Evolutionary conservation across 768 basidiomycete genomes (phyloP).

Genomic region (Tricholoma saponaceum): DNA sequence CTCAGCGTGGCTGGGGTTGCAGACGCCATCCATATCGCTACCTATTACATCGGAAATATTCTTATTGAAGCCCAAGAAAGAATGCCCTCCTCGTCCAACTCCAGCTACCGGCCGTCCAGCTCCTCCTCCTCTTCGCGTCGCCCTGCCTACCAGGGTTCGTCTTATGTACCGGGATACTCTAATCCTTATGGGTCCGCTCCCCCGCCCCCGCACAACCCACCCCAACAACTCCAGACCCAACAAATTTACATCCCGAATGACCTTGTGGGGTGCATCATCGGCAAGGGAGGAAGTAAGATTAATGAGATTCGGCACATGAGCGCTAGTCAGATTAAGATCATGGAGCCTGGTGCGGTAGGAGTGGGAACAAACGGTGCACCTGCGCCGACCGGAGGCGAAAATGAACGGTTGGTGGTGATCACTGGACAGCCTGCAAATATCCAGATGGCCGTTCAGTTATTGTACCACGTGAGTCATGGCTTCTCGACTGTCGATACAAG

Average conservation of each 20-base stretch:
- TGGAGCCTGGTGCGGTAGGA: slow-evolving; percentile 88
- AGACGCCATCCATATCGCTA: slow-evolving; percentile 98
- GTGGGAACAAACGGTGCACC: slow-evolving; percentile 68
- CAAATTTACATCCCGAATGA: slow-evolving; percentile 99
- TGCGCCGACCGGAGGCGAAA: slow-evolving; percentile 69
- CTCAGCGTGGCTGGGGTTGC: slow-evolving; percentile 98
- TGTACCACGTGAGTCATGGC: slow-evolving; percentile 66
- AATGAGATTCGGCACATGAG: slow-evolving; percentile 97
- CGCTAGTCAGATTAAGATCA: slow-evolving; percentile 95
- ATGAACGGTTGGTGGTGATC: slow-evolving; percentile 92
- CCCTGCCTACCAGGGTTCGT: slow-evolving; percentile 44
- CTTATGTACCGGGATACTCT: slow-evolving; percentile 68
- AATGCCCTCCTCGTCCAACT: slow-evolving; percentile 64
- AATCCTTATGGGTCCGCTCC: slow-evolving; percentile 37
- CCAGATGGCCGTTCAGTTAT: slow-evolving; percentile 90
- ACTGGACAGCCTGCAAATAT: slow-evolving; percentile 95
- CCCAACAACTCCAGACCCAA: slow-evolving; percentile 85
- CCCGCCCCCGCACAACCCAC: slow-evolving; percentile 52
- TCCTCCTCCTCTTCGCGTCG: slow-evolving; percentile 44
- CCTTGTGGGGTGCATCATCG: slow-evolving; percentile 95
- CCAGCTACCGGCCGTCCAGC: slow-evolving; percentile 66
- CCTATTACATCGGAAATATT: slow-evolving; percentile 98
- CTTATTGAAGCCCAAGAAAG: slow-evolving; percentile 90
- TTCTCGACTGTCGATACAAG: background rate
- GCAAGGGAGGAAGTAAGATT: slow-evolving; percentile 97